Base-by-base conservation (phyloP, 106 monocot genomes). In the Dendrobium officinale region DNA sequence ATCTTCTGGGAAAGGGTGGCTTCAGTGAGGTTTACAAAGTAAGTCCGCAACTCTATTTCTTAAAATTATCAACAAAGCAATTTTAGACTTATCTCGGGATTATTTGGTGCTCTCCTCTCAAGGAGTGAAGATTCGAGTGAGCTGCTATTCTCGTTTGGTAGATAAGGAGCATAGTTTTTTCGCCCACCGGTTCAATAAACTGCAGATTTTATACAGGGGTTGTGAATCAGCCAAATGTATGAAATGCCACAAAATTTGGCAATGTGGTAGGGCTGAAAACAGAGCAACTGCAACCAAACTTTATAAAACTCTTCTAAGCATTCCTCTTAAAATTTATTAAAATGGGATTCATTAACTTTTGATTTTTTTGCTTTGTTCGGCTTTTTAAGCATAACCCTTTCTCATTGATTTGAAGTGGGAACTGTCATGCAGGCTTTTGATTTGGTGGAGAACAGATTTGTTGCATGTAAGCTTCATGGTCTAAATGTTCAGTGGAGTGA, bases 11-110 rank as follows among this genome's bases (percentile, higher is more conserved):
- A 48, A 99, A 99, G 77, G 99, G 99, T 73, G 99, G 99, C n/a
- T 99, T 99, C 77, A 99, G 99, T 84, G 99, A 99, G 84, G 99
- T 99, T 80, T 99, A 90, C 66, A 99, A 99, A 90, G 99, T 95
- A 87, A 74, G 70, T 75, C 31, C 27, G 61, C 27, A 43, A 3
- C 26, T 48, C 26, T 51, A 37, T 70, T 61, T 70, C 15, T 70
- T 51, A 70, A 33, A 70, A 17, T 70, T 37, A 37, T 37, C 37
- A 29, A 37, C 4, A 22, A 33, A 13, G 29, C 37, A 70, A 15
- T 3, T 70, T 70, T 33, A 33, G 11, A 29, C 13, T 15, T 70
- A 15, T 70, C 1, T 0, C 37, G 29, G n/a, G 37, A 37, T 70
- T 70, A 70, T 70, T 13, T 4, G 3, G 13, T 70, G 15, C 16